These are phyloP conservation scores for Colletotrichum liaoningense DNA, from an alignment of 2,329 filamentous ascomycete species.

Conservation along the genomic window DNA sequence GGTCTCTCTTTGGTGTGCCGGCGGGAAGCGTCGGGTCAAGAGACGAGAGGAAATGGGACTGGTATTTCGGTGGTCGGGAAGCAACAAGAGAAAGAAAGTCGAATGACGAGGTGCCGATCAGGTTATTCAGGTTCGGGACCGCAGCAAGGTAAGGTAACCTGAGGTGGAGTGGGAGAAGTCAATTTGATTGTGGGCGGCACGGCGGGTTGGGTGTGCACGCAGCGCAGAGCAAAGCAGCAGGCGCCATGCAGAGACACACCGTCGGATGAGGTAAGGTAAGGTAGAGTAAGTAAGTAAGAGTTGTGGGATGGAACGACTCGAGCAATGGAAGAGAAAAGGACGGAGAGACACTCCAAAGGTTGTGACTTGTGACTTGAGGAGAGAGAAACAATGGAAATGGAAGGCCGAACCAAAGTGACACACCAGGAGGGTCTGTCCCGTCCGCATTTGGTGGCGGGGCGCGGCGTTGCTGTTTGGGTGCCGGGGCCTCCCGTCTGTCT, in stretches of 20 bases:
- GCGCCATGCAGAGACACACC: constrained; percentile 17
- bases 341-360: no score
- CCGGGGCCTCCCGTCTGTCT: constrained; percentile 3
- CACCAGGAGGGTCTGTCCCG: not conserved
- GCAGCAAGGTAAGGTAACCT: not conserved
- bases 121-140: not conserved
- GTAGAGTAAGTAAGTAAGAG: not conserved
- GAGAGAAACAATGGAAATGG: not conserved
- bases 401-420: no score
- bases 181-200: not conserved
- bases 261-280: not conserved
- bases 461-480: constrained; percentile 13
- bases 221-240: constrained; percentile 22
- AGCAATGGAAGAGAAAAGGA: not conserved
- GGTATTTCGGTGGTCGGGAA: constrained; percentile 2
- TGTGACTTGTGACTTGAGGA: not conserved
- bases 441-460: constrained; percentile 14
- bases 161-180: not conserved
- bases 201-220: constrained; percentile 3
- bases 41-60: not conserved
- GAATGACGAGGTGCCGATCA: constrained; percentile 16
- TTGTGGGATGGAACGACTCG: not conserved
- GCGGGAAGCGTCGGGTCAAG: constrained; percentile 3
- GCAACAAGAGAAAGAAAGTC: not conserved
- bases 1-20: not conserved